Evolutionary conservation across 352 stramenopile species (phyloP), one percentile per base, ranked within the genome.

Genomic region (Pseudoperonospora humuli): DNA sequence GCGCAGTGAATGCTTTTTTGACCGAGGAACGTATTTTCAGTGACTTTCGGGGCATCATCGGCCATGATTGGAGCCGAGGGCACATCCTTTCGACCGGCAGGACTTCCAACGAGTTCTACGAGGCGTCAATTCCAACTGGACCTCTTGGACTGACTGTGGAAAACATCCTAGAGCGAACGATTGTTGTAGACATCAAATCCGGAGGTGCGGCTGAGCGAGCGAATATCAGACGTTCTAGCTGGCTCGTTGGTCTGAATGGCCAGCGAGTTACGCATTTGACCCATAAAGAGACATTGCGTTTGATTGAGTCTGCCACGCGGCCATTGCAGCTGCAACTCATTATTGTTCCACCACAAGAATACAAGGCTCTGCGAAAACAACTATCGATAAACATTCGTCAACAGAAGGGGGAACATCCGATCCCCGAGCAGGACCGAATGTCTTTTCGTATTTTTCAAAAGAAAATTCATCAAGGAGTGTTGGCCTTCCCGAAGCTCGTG

Each of bases 161-260:
- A 45, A 94, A 94, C 25, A 88, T 92, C 20, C 40, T 91, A 7
- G 81, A 93, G 64, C 69, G 82, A 39, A 94, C 82, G 15, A 88
- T 94, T 31, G 76, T 94, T 25, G 82, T 94, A 14, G 80, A 92
- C 29, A 91, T 94, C 45, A 94, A 92, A 62, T 64, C 77, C 25
- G 72, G 71, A 20, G 78, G 78, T 14, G 77, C 79, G 28, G 82
- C 79, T 21, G 73, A 87, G 17, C 70, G 70, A 6, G 82, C 79
- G 3, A 67, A 76, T 10, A 72, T 94, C n/a, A 86, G 81, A 47
- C 70, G 75, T 15, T 87, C 76, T 20, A 92, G 79, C 39, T 94
- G 79, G 82, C 67, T 94, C 1, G 74, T 94, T 15, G 67, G 66
- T 24, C 64, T 94, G 8, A 94, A 94, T 45, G 75, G 67, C 11